These are phyloP conservation scores for Apium graveolens DNA, from an alignment of 129 eudicot genomes.

Conservation along the genomic window DNA sequence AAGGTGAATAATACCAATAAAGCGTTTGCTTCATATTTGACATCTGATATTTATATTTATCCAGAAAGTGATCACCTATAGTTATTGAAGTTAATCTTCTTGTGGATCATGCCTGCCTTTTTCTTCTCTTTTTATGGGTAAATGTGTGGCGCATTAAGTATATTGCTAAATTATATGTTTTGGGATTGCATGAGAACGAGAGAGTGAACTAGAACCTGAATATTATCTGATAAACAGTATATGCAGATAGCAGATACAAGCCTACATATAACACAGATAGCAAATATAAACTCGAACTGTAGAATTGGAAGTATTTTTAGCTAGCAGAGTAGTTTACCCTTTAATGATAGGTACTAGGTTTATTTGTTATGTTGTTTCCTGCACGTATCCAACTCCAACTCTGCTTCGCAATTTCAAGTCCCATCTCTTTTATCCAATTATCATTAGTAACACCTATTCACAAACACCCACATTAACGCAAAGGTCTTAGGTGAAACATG, in stretches of 20 bases:
- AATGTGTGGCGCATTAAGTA: not conserved
- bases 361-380: not conserved
- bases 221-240: no score
- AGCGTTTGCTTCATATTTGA: not conserved
- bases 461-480: not conserved
- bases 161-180: not conserved
- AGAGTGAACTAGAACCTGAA: constrained; percentile 2
- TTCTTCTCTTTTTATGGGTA: not conserved
- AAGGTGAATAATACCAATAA: not conserved
- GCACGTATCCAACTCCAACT: not conserved
- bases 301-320: not conserved
- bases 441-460: not conserved
- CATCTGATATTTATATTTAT: not conserved
- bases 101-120: not conserved
- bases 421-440: not conserved
- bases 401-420: not conserved
- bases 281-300: not conserved
- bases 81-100: not conserved
- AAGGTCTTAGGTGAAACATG: not conserved
- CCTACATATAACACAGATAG: not conserved
- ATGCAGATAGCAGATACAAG: no score
- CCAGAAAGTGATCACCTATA: not conserved
- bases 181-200: not conserved
- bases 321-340: not conserved
- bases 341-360: not conserved